These are phyloP conservation scores for Gremmenia infestans DNA, from an alignment of 2,329 filamentous ascomycete genomes.

Conservation along the genomic window DNA sequence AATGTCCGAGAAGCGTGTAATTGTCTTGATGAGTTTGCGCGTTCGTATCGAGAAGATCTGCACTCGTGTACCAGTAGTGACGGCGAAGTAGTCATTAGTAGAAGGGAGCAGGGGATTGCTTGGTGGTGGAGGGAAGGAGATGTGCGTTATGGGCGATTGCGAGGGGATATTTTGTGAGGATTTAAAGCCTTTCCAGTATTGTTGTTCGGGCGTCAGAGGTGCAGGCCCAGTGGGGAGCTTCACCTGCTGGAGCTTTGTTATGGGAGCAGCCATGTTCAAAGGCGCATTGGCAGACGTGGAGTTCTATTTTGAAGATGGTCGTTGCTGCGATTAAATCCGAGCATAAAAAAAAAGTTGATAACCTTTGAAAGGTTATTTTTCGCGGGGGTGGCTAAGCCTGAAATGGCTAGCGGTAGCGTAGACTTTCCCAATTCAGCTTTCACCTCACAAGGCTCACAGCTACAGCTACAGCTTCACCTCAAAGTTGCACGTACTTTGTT, in stretches of 20 bases:
- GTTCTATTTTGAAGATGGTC: not conserved
- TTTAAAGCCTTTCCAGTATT: slow-evolving; percentile 94
- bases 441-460: not conserved
- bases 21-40: slow-evolving; percentile 86
- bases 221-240: slow-evolving; percentile 75
- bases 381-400: not conserved
- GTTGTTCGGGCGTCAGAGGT: slow-evolving; percentile 83
- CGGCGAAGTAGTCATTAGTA: slow-evolving; percentile 73
- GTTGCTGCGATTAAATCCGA: not conserved
- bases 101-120: slow-evolving; percentile 36
- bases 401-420: not conserved
- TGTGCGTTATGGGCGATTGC: slow-evolving; percentile 85
- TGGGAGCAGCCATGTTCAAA: slow-evolving; percentile 27
- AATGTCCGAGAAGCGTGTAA: slow-evolving; percentile 88
- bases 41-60: slow-evolving; percentile 93
- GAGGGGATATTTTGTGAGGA: slow-evolving; percentile 87
- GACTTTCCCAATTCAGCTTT: not conserved
- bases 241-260: slow-evolving; percentile 46
- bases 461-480: too few species aligned
- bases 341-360: slow-evolving; percentile 8
- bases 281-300: slow-evolving; percentile 5
- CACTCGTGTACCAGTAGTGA: slow-evolving; percentile 89
- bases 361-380: slow-evolving; percentile 8
- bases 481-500: too few species aligned
- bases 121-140: slow-evolving; percentile 61